These are phyloP conservation scores for Pichia terricola DNA, from an alignment of 1,139 yeast species.

Conservation along the genomic window DNA sequence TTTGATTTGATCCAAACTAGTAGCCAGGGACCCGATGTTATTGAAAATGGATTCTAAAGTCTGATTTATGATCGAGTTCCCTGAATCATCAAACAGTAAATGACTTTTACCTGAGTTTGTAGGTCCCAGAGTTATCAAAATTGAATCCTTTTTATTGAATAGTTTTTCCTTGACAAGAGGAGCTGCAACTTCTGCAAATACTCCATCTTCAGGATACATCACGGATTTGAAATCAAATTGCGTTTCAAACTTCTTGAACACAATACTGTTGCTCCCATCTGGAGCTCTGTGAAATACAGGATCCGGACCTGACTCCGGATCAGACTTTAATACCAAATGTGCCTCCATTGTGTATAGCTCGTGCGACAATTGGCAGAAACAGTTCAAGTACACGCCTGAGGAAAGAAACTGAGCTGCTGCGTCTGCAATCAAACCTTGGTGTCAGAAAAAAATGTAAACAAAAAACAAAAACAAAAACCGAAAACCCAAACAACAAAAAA, in stretches of 20 bases:
- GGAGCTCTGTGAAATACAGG: constrained; percentile 7
- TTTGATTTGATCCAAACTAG: constrained; percentile 1
- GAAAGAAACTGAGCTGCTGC: too few species aligned
- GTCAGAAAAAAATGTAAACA: too few species aligned
- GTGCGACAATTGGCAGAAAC: too few species aligned
- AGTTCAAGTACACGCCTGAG: background rate
- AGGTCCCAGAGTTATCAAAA: constrained; percentile 41
- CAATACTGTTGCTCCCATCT: constrained; percentile 14
- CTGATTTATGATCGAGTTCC: constrained; percentile 12
- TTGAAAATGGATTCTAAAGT: constrained; percentile 16
- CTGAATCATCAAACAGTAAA: constrained; percentile 23
- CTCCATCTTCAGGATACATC: constrained; percentile 9
- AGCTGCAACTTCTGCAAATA: constrained; percentile 12
- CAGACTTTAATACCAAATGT: constrained; percentile 17
- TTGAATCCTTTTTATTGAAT: constrained; percentile 29
- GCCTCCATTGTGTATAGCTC: constrained; percentile 16
- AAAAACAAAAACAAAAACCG: too few species aligned
- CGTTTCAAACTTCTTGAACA: constrained; percentile 17
- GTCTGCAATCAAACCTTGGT: too few species aligned
- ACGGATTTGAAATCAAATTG: constrained; percentile 20
- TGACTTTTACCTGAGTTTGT: constrained; percentile 39
- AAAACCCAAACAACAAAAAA: background rate
- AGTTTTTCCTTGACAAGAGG: constrained; percentile 19
- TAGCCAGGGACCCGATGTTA: background rate
- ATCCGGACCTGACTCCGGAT: constrained; percentile 1